phyloP scores from a whole-genome alignment of 1,284 basidiomycete species.

The Heterobasidion annosum region DNA sequence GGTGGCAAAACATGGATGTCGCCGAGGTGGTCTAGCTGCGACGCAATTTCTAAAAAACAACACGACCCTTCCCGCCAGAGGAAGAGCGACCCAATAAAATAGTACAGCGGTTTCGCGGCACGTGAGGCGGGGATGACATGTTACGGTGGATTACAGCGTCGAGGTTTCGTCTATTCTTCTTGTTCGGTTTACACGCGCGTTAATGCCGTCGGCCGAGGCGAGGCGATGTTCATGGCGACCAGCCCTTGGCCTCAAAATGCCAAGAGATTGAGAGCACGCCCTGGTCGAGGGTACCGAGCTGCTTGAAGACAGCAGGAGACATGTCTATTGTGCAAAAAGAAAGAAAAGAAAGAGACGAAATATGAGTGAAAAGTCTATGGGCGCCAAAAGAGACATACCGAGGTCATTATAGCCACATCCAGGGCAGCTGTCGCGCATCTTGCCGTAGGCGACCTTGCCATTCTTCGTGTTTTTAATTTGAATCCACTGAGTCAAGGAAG shows the following conservation, averaged over 20 bases:
- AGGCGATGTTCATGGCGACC: background rate
- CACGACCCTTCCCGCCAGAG: background rate
- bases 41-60: background rate
- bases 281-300: constrained; percentile 20
- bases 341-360: background rate
- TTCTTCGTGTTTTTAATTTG: constrained; percentile 23
- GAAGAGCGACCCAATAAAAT: background rate
- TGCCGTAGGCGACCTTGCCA: constrained; percentile 21
- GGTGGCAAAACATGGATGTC: too few species aligned
- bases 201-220: too few species aligned
- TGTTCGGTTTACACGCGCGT: too few species aligned
- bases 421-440: constrained; percentile 25
- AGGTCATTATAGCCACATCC: constrained; percentile 23
- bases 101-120: too few species aligned
- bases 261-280: constrained; percentile 42
- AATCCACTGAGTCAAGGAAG: constrained; percentile 14
- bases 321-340: constrained; percentile 32
- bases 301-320: constrained; percentile 38
- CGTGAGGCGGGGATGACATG: too few species aligned
- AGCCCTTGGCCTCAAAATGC: constrained; percentile 30
- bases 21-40: background rate
- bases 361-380: background rate
- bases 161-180: too few species aligned
- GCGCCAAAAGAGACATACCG: constrained; percentile 16
- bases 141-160: too few species aligned